Conservation (phyloP, 768 basidiomycete genomes). For the Naganishia randhawae region DNA sequence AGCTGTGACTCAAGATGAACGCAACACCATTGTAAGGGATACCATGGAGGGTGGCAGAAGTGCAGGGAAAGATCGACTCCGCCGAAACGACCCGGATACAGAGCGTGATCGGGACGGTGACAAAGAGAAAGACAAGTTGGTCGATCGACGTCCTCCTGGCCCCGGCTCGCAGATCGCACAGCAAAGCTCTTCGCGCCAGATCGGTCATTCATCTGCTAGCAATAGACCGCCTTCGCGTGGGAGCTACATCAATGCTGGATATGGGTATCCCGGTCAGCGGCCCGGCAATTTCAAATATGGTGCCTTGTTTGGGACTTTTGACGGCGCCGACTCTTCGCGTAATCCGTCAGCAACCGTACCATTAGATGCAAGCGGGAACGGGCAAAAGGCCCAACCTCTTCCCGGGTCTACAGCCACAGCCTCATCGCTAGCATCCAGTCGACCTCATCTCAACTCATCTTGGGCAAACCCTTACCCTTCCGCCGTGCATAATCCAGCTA, state of each 20-base stretch:
- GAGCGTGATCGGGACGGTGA: slow-evolving; percentile 13
- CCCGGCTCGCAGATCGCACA: slow-evolving; percentile 16
- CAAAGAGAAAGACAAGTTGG: slow-evolving; percentile 18
- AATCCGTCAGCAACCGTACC: neutral
- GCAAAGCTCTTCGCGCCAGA: slow-evolving; percentile 1
- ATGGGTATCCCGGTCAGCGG: slow-evolving; percentile 12
- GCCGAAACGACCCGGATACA: neutral
- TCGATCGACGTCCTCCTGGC: slow-evolving; percentile 19
- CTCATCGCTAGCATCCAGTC: neutral
- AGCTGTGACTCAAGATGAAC: neutral
- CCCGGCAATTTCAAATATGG: slow-evolving; percentile 24
- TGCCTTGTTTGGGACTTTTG: slow-evolving; percentile 21
- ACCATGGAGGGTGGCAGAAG: neutral
- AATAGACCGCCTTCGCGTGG: slow-evolving; percentile 1
- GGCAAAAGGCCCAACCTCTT: too few species aligned
- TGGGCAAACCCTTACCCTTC: slow-evolving; percentile 24
- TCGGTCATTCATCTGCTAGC: neutral
- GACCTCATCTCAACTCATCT: neutral
- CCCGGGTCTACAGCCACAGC: neutral
- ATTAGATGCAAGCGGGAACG: neutral
- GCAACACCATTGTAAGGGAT: neutral
- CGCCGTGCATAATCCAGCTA: neutral
- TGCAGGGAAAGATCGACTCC: neutral
- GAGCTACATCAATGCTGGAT: slow-evolving; percentile 14
- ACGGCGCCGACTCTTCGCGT: slow-evolving; percentile 5